Base-by-base conservation (phyloP, 805 yeast species). In the Zygosaccharomyces bailii region DNA sequence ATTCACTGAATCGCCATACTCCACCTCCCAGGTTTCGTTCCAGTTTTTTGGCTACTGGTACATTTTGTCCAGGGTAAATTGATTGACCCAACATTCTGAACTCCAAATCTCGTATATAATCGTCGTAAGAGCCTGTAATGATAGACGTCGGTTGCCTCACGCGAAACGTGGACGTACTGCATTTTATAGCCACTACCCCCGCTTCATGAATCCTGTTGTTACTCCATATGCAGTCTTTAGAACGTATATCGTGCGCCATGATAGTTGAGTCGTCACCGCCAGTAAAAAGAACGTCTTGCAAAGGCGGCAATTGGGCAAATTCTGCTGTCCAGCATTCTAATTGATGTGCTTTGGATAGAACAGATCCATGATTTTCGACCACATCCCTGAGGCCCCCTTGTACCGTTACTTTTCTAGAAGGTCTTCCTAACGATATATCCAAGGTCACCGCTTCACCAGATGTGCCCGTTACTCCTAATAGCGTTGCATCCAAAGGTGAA, bases 91-190 rank as follows among this genome's bases (percentile, higher is more conserved):
- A 54, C 49, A 78, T 73, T 46, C 96, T 65, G 34, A 87, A 58
- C 64, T 90, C 97, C 29, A 87, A 67, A 0, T 76, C 65, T 42
- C 89, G 72, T 39, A 93, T 63, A 44, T 75, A 62, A 57, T 91
- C 98, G 63, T 91, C 99, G 63, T 91, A 91, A 0, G 96, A 84
- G 0, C 99, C 99, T 0, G 97, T 88, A 82, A 65, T 43, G 4
- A 65, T 46, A 3, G 65, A 57, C 0, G 65, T 63, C 2, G 66
- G 61, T 18, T 46, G 51, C 2, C 46, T 23, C 5, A 31, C 11
- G 19, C 67, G 51, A 38, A 62, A 63, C 4, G 51, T 55, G 3
- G 47, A 30, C 2, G 54, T 54, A 19, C 62, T 67, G 17, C 77
- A 65, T 36, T 90, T 75, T 13, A 93, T 83, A 1, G 95, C 80